Conservation (phyloP, 495 filamentous ascomycete species). For the Aspergillus baeticus region DNA sequence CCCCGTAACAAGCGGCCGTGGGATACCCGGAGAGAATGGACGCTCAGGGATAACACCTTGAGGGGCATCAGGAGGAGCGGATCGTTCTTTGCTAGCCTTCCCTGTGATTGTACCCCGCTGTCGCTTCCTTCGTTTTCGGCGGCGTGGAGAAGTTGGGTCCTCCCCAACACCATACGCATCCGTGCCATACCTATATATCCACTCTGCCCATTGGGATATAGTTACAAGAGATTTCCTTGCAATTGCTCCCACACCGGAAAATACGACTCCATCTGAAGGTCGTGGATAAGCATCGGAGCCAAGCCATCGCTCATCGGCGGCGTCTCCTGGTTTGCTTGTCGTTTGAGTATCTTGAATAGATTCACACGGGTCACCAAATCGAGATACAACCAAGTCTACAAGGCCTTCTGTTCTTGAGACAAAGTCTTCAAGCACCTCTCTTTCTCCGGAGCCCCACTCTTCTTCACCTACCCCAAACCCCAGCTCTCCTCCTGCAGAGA, state of each 20-base stretch:
- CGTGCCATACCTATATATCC: conserved; percentile 73
- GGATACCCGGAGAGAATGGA: conserved; percentile 40
- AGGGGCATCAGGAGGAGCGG: conserved; percentile 3
- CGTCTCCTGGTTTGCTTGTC: neutral
- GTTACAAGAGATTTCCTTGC: conserved; percentile 61
- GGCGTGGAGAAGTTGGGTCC: conserved; percentile 60
- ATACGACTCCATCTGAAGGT: conserved; percentile 77
- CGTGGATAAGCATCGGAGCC: conserved; percentile 61
- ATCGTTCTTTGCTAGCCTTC: conserved; percentile 3
- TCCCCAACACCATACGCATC: conserved; percentile 78
- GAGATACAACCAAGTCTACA: conserved; percentile 81
- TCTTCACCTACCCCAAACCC: conserved; percentile 94
- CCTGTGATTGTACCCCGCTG: conserved; percentile 17
- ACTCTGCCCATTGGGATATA: conserved; percentile 80
- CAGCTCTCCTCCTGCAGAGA: conserved; percentile 86
- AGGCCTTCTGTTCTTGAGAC: conserved; percentile 61
- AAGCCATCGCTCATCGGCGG: conserved; percentile 53
- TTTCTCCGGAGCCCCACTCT: conserved; percentile 86
- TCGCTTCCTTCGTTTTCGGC: conserved; percentile 36
- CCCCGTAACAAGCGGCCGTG: conserved; percentile 42
- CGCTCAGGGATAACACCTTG: conserved; percentile 26
- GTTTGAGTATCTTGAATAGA: conserved; percentile 11
- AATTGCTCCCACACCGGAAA: conserved; percentile 72
- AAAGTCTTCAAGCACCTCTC: conserved; percentile 87
- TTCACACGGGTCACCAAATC: conserved; percentile 62